Conservation (phyloP, 805 yeast species). For the Candida ascalaphidarum region DNA sequence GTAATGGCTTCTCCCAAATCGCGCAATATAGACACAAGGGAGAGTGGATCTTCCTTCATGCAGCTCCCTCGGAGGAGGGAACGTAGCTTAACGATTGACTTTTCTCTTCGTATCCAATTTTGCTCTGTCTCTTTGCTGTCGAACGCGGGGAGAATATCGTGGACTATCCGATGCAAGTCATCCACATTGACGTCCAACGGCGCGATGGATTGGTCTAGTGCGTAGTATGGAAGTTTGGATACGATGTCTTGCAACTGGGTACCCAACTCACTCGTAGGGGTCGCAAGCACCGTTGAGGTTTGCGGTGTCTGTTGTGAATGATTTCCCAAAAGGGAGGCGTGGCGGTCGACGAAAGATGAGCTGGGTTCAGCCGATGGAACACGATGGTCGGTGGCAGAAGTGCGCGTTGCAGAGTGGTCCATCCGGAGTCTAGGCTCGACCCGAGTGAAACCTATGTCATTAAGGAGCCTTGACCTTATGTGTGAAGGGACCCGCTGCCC, state of each 20-base stretch:
- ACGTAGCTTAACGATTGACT: constrained; percentile 47
- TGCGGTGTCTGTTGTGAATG: background rate
- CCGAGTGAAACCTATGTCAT: too few relatives aligned
- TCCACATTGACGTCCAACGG: constrained; percentile 20
- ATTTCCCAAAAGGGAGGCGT: background rate
- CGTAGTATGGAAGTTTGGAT: constrained; percentile 20
- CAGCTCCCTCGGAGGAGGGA: constrained; percentile 54
- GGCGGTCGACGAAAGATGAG: too few relatives aligned
- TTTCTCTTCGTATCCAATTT: constrained; percentile 77
- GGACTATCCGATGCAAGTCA: constrained; percentile 8
- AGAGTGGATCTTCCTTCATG: constrained; percentile 25
- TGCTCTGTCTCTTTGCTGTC: constrained; percentile 75
- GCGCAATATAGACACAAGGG: constrained; percentile 22
- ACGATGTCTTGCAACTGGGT: constrained; percentile 5
- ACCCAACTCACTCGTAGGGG: background rate
- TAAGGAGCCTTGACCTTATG: too few relatives aligned
- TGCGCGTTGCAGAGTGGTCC: too few relatives aligned
- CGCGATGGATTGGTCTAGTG: constrained; percentile 27
- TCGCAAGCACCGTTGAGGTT: background rate
- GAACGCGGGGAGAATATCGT: constrained; percentile 30
- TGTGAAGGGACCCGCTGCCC: constrained; percentile 21
- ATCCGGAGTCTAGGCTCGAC: too few relatives aligned
- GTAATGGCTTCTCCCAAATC: constrained; percentile 44
- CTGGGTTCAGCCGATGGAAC: background rate
- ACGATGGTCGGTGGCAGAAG: too few relatives aligned